These are phyloP conservation scores for Myriosclerotinia duriaeana DNA, from an alignment of 2,329 filamentous ascomycete species.

Conservation along the genomic window DNA sequence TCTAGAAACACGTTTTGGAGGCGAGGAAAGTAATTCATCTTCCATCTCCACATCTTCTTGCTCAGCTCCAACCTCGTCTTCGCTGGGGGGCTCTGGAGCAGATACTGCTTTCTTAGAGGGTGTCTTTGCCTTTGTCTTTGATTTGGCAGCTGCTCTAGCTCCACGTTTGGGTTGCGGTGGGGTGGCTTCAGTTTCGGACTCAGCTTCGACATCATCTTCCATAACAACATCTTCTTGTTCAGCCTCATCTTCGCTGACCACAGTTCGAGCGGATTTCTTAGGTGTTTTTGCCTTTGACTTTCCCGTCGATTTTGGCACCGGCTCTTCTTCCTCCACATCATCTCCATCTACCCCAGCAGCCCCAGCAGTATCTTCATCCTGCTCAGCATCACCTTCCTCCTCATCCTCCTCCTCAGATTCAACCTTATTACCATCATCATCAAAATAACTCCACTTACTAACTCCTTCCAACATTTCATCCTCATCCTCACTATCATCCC, in stretches of 20 bases:
- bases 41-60: conserved; percentile 22
- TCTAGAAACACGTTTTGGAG: conserved; percentile 8
- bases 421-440: conserved; percentile 43
- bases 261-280: conserved; percentile 10
- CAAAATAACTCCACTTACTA: conserved; percentile 42
- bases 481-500: conserved; percentile 46
- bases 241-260: conserved; percentile 7
- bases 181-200: not conserved
- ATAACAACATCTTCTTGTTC: conserved; percentile 16
- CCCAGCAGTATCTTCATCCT: conserved; percentile 24
- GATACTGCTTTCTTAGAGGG: not conserved
- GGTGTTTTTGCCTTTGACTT: conserved; percentile 11
- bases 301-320: not conserved
- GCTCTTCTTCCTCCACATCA: conserved; percentile 27
- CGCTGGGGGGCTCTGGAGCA: not conserved
- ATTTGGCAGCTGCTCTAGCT: not conserved
- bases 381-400: conserved; percentile 18
- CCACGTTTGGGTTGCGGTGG: conserved; percentile 10
- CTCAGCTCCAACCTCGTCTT: conserved; percentile 20
- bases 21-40: not conserved
- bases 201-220: conserved; percentile 3
- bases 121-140: conserved; percentile 9
- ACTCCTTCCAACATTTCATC: conserved; percentile 43
- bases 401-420: conserved; percentile 36
- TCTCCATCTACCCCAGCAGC: conserved; percentile 25